These are phyloP conservation scores for Solanum hybrid DNA, from an alignment of 305 asterid species.

Conservation along the genomic window DNA sequence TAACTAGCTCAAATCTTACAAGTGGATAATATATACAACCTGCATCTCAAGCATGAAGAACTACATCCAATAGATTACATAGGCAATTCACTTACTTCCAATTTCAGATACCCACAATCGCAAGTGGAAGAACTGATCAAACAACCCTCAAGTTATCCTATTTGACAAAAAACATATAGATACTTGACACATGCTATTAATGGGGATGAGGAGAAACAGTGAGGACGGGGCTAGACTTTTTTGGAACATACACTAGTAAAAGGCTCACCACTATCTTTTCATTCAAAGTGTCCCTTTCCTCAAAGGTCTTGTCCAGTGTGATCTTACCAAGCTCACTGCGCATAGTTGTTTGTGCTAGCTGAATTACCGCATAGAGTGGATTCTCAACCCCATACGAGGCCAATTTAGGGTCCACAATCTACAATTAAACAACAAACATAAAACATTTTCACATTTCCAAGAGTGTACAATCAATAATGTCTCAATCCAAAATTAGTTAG, in stretches of 20 bases:
- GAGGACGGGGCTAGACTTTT: neutral
- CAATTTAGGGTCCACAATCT: constrained; percentile 84
- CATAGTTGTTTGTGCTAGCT: constrained; percentile 95
- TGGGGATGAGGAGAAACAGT: neutral
- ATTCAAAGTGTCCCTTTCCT: constrained; percentile 80
- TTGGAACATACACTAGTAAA: neutral
- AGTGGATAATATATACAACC: neutral
- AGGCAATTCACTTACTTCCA: neutral
- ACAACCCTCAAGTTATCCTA: neutral
- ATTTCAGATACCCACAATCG: neutral
- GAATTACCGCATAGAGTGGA: constrained; percentile 75
- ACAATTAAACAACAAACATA: neutral
- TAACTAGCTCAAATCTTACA: neutral
- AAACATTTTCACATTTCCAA: neutral
- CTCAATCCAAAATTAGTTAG: neutral
- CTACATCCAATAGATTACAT: neutral
- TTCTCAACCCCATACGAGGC: constrained; percentile 92
- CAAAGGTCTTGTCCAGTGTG: constrained; percentile 86
- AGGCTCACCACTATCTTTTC: constrained; percentile 75
- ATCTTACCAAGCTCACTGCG: constrained; percentile 98
- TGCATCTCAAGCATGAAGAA: neutral
- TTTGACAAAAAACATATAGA: neutral
- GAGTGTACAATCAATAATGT: neutral
- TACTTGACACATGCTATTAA: neutral
- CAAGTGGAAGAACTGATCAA: neutral